Evolutionary conservation across 2,329 filamentous ascomycete genomes (phyloP).

Genomic region (Hansfordia pulvinata): DNA sequence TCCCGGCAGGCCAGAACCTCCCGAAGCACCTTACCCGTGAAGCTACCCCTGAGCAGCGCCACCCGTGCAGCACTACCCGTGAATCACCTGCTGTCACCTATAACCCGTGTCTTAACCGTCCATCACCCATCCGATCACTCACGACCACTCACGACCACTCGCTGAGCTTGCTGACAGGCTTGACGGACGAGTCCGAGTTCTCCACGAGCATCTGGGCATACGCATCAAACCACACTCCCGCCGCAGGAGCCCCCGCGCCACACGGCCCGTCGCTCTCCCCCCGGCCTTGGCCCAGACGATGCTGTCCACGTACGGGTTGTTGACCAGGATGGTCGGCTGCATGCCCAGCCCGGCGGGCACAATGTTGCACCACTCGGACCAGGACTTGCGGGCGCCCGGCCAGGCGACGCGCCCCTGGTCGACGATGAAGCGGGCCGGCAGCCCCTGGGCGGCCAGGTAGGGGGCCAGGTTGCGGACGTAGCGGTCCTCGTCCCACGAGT

Average conservation of each 20-base stretch:
- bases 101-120: too few relatives aligned
- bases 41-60: too few relatives aligned
- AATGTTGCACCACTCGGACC: constrained; percentile 31
- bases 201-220: constrained; percentile 25
- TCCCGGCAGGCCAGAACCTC: too few relatives aligned
- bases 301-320: constrained; percentile 23
- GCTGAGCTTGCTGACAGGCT: too few relatives aligned
- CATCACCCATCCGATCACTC: too few relatives aligned
- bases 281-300: constrained; percentile 31
- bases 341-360: constrained; percentile 23
- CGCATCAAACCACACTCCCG: constrained; percentile 26
- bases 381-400: constrained; percentile 20
- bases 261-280: constrained; percentile 28
- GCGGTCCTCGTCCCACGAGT: constrained; percentile 25
- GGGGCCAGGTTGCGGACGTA: constrained; percentile 24
- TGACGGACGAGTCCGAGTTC: constrained; percentile 21
- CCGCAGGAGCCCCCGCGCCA: constrained; percentile 21
- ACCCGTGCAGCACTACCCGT: too few relatives aligned
- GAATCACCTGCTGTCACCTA: too few relatives aligned
- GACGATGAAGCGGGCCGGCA: constrained; percentile 29
- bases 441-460: constrained; percentile 20
- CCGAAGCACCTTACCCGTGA: too few relatives aligned
- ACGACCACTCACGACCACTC: too few relatives aligned
- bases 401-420: constrained; percentile 26
- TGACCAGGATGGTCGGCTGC: constrained; percentile 18